These are phyloP conservation scores for Hypericum perforatum DNA, from an alignment of 345 rosid genomes.

Conservation along the genomic window DNA sequence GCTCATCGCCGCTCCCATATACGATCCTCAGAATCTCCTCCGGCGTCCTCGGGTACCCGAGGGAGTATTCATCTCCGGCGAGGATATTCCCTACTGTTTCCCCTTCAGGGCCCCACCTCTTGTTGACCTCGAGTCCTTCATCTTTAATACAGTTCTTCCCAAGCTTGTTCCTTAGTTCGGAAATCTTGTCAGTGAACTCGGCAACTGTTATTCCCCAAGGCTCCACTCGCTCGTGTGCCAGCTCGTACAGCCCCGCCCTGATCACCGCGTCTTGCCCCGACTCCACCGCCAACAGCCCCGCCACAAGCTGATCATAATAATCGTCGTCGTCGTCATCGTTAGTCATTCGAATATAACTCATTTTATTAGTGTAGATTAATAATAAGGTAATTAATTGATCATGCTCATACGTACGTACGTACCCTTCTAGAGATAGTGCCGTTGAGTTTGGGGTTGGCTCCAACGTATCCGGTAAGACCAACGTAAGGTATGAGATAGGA, in stretches of 20 bases:
- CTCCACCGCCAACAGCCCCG: conserved; percentile 16
- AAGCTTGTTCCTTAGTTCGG: conserved; percentile 34
- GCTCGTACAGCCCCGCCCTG: conserved; percentile 16
- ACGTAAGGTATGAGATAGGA: conserved; percentile 8
- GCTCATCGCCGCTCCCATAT: conserved; percentile 51
- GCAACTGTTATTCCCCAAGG: conserved; percentile 39
- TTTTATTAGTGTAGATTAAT: no score
- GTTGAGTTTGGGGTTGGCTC: neutral
- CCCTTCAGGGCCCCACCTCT: conserved; percentile 30
- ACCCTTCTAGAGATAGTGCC: neutral
- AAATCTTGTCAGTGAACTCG: conserved; percentile 32
- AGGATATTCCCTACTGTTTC: conserved; percentile 40
- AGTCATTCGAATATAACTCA: no score
- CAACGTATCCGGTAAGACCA: conserved; percentile 8
- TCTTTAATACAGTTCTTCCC: conserved; percentile 40
- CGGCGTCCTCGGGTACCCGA: conserved; percentile 42
- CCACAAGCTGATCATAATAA: conserved; percentile 16
- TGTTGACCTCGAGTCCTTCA: conserved; percentile 40
- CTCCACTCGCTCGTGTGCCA: conserved; percentile 17
- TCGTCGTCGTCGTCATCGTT: no score
- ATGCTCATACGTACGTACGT: no score
- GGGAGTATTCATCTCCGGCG: conserved; percentile 36
- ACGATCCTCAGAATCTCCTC: conserved; percentile 55
- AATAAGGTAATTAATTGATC: no score
- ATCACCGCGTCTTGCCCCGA: conserved; percentile 26